Evolutionary conservation across 1,284 basidiomycete species (phyloP), one percentile per base, ranked within the genome.

Genomic region (Athelia sp.): DNA sequence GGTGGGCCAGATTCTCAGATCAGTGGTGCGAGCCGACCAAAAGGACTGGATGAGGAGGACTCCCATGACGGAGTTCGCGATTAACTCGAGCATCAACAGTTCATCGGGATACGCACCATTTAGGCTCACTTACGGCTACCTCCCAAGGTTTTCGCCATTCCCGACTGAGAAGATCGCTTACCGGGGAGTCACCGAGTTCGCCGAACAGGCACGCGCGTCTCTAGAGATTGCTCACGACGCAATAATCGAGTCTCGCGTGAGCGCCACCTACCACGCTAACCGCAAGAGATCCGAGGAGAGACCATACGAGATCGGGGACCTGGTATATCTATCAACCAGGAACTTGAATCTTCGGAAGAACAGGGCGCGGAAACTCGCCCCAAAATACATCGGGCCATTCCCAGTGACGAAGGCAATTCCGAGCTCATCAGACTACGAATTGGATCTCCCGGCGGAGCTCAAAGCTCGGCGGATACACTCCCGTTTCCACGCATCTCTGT

Each of bases 291-390:
- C 51, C 2, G 49, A 49, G 0, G 58, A 61, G 2, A 46, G 51
- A 0, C 21, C 26, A 0, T 58, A 62, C 18, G 6, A 32, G 1
- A 50, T 43, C 1, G 66, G 67, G 0, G 51, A 61, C 8, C 23
- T 59, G 1, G 67, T 66, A 0, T 72, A 70, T 36, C 45, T 72
- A 10, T 66, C 64, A 0, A 72, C 68, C 0, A 49, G 60, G 42
- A 69, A 73, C 46, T 50, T 73, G 1, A 26, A 47, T 1, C 32
- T 72, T 0, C 68, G 68, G 0, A 67, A 66, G 44, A 64, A 62
- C 2, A 19, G 60, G 0, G 68, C 62, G 0, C 31, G 52, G 1
- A 70, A 71, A 36, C 52, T 71, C 2, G 21, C 60, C 4, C 68
- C 68, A 0, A 58, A 58, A 18, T 71, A 55, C 52, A 59, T 71